These are phyloP conservation scores for Solanum gandarillasii DNA, from an alignment of 257 asterid genomes.

Conservation along the genomic window DNA sequence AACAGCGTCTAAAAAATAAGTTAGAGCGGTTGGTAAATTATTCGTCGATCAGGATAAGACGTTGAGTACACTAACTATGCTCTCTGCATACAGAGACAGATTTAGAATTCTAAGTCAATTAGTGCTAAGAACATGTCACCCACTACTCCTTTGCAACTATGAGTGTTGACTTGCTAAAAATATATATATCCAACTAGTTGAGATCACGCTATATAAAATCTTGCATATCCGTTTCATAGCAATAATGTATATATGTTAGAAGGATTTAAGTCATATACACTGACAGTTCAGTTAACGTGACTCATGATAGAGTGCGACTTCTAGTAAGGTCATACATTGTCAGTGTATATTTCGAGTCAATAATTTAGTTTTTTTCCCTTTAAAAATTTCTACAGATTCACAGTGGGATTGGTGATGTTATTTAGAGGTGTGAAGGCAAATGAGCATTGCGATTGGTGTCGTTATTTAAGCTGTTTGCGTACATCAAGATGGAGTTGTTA, in stretches of 20 bases:
- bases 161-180: neutral
- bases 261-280: neutral
- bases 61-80: neutral
- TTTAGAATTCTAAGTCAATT: neutral
- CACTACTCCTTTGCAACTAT: neutral
- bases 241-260: neutral
- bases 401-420: conserved; percentile 57
- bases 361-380: neutral
- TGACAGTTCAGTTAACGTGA: neutral
- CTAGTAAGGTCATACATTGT: neutral
- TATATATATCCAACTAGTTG: neutral
- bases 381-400: conserved; percentile 29
- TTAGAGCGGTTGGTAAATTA: neutral
- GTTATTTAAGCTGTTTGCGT: conserved; percentile 79
- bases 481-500: conserved; percentile 80
- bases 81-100: neutral
- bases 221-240: neutral
- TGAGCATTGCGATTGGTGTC: conserved; percentile 80
- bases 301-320: neutral
- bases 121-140: neutral
- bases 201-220: too few species aligned
- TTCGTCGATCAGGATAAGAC: neutral
- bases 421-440: conserved; percentile 69
- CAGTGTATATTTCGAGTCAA: neutral
- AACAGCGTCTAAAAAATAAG: neutral